Evolutionary conservation across 805 yeast genomes (phyloP), one percentile per base, ranked within the genome.

Genomic region (Lipomyces sp.): DNA sequence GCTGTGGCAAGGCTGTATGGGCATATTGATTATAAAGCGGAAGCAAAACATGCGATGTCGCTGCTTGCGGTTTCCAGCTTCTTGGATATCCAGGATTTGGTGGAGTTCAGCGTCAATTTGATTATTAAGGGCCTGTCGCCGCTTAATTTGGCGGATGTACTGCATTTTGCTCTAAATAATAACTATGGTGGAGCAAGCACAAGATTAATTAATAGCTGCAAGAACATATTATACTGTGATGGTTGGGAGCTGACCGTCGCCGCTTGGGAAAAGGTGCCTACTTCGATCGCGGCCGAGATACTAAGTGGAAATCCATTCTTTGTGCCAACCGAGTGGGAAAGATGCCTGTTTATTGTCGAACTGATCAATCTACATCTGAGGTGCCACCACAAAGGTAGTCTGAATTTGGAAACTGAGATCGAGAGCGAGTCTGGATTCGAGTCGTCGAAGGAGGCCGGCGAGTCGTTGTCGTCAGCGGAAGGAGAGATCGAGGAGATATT

Each of bases 281-380:
- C 62, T 0, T 56, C 65, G 1, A 64, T 77, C 4, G 69, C 76
- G 14, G 68, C 74, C 0, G 73, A 71, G 24, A 75, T 76, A 4
- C 69, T 78, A 13, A 72, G 76, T 0, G 68, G 72, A 16, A 80
- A 79, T 57, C 75, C 73, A 19, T 78, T 79, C 55, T 79, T 75
- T 61, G 77, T 77, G 3, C 78, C 79, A 1, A 70, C 72, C 1
- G 83, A 79, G 60, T 77, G 80, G 80, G 81, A 77, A 38, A 66
- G 83, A 45, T 75, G 79, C 38, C 53, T 74, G 26, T 78, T 79
- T 53, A 67, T 74, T 2, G 33, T 44, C 21, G 46, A 53, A 16
- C 43, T 55, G 5, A 40, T 53, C 18, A 45, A 53, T 22, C 23
- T 43, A 41, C 43, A 42, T 18, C 38, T 49, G 24, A 18, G n/a